Evolutionary conservation across 768 basidiomycete genomes (phyloP).

Genomic region (Mycena amicta): DNA sequence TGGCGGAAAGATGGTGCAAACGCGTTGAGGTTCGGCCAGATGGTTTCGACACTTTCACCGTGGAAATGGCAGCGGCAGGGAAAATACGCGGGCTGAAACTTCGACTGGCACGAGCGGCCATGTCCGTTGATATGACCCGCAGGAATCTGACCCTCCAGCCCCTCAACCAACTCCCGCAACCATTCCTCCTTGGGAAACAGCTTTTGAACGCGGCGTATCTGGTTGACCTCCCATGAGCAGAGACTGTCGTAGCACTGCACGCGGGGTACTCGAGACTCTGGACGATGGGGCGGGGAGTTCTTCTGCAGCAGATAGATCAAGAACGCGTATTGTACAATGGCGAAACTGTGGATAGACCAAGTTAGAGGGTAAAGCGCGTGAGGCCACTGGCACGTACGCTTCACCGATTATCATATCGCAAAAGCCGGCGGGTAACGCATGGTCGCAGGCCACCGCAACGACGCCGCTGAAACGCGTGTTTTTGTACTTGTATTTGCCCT

Average conservation of each 20-base stretch:
- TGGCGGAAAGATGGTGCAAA: constrained; percentile 5
- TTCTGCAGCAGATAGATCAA: constrained; percentile 4
- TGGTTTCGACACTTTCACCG: constrained; percentile 7
- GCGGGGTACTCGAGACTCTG: not conserved
- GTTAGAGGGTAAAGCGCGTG: constrained; percentile 6
- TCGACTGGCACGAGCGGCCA: not conserved
- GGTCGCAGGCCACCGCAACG: constrained; percentile 6
- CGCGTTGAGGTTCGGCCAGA: constrained; percentile 5
- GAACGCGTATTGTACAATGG: too few species aligned
- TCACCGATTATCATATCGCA: constrained; percentile 10
- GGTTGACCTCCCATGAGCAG: constrained; percentile 7
- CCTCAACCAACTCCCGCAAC: not conserved
- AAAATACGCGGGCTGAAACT: constrained; percentile 8
- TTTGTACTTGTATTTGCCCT: constrained; percentile 1
- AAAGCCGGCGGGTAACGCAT: constrained; percentile 1
- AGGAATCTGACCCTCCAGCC: constrained; percentile 11
- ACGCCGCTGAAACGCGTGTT: constrained; percentile 8
- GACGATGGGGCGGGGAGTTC: constrained; percentile 4
- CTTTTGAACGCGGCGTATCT: not conserved
- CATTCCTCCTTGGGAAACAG: constrained; percentile 8
- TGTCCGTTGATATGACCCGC: constrained; percentile 12
- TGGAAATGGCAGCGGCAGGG: constrained; percentile 9
- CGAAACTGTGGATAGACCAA: too few species aligned
- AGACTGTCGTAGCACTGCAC: constrained; percentile 5
- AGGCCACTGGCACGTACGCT: constrained; percentile 8